Conservation (phyloP, 495 filamentous ascomycete genomes). For the Trypethelium eluteriae region DNA sequence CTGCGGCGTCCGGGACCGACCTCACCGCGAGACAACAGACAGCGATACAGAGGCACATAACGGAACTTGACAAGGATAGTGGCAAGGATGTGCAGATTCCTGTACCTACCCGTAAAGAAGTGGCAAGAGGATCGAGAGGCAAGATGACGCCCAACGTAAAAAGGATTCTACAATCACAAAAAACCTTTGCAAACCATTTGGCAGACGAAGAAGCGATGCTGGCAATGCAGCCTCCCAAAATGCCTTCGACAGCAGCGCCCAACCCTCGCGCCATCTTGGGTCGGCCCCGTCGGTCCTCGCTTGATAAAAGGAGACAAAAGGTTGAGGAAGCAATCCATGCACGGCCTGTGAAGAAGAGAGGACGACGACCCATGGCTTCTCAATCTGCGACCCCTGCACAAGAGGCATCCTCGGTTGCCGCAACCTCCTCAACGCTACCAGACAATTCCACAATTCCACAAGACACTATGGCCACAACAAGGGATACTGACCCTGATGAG, state of each 20-base stretch:
- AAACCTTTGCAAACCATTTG: constrained; percentile 85
- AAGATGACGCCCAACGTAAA: constrained; percentile 72
- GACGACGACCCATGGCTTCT: not conserved
- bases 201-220: constrained; percentile 76
- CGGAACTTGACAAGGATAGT: constrained; percentile 74
- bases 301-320: constrained; percentile 17
- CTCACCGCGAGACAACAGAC: constrained; percentile 68
- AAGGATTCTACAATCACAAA: constrained; percentile 82
- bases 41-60: constrained; percentile 66
- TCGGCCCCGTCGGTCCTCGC: constrained; percentile 16
- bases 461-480: constrained; percentile 34
- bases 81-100: constrained; percentile 62
- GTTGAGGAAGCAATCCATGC: constrained; percentile 17
- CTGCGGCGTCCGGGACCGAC: constrained; percentile 43
- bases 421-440: constrained; percentile 17
- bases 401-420: not conserved
- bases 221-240: constrained; percentile 23
- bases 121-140: constrained; percentile 34
- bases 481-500: constrained; percentile 40
- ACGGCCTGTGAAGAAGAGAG: not conserved
- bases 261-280: constrained; percentile 10
- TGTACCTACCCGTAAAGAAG: constrained; percentile 49
- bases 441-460: constrained; percentile 20
- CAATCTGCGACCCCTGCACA: not conserved
- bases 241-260: not conserved